Evolutionary conservation across 441 rosid species (phyloP), one percentile per base, ranked within the genome.

Genomic region (Populus hybrid): DNA sequence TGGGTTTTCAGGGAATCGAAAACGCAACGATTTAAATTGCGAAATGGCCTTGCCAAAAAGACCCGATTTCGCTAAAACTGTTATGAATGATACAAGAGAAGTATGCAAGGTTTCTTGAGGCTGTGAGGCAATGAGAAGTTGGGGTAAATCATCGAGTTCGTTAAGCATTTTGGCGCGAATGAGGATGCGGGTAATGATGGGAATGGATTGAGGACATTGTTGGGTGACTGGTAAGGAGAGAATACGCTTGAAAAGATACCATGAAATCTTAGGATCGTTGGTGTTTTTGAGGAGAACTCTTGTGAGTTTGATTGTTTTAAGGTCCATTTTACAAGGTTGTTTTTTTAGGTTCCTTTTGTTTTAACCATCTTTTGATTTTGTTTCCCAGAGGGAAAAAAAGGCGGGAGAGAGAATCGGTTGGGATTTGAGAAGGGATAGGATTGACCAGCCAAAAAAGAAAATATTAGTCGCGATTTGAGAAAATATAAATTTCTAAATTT

Each of bases 211-310:
- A 38, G 82, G 63, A 73, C 56, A 45, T 45, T 45, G 56, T 4
- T 45, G 56, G 56, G 56, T 45, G 56, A 45, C 68, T 11, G 97
- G 91, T 9, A 87, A 84, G 21, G 92, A 87, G 74, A 84, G 82
- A 53, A 90, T 75, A 33, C 95, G 97, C 89, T 86, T 91, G 93
- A 87, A 94, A 81, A 95, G 86, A 7, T 84, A 83, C 99, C 98
- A 95, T 84, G 98, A 98, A 24, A 93, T 80, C 73, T 85, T 86
- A n/a, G 98, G 98, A 78, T 91, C 85, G 80, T 82, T 78, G 65
- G 88, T 45, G 56, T 45, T 45, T 45, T 45, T 45, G 6, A 45
- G 56, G 56, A 45, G 56, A 45, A 45, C 6, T 45, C 56, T 45
- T 45, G 56, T 45, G 56, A 45, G 56, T 14, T 45, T 45, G 56